These are phyloP conservation scores for Cytospora mali DNA, from an alignment of 2,329 filamentous ascomycete species.

Conservation along the genomic window DNA sequence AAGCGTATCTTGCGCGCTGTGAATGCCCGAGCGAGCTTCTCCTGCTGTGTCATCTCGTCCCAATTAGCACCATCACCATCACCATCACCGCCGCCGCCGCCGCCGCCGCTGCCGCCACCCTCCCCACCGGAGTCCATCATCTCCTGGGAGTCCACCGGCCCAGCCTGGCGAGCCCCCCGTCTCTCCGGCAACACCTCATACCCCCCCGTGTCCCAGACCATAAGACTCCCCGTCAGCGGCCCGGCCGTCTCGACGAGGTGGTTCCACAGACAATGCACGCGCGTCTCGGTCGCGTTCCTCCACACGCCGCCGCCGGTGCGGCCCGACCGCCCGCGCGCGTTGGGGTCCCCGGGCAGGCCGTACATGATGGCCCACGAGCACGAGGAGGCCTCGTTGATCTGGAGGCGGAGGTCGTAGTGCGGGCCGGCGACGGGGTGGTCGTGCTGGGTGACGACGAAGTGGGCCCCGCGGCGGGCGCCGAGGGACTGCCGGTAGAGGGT, in stretches of 20 bases:
- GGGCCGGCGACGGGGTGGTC: constrained; percentile 70
- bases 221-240: constrained; percentile 55
- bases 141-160: constrained; percentile 29
- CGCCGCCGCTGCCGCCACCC: too few species aligned
- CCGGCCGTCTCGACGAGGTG: constrained; percentile 64
- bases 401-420: constrained; percentile 70
- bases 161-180: constrained; percentile 38
- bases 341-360: constrained; percentile 60
- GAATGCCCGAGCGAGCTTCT: constrained; percentile 56
- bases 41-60: constrained; percentile 40
- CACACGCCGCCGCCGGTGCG: constrained; percentile 44
- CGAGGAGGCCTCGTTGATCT: constrained; percentile 69
- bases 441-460: constrained; percentile 74
- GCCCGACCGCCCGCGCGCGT: constrained; percentile 40
- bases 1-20: constrained; percentile 58
- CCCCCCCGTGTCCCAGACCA: constrained; percentile 66
- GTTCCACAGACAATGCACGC: constrained; percentile 64
- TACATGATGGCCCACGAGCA: constrained; percentile 69
- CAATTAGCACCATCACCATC: not conserved
- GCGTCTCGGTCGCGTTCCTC: constrained; percentile 63
- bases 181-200: constrained; percentile 55
- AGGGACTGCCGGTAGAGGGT: constrained; percentile 42
- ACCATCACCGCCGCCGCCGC: too few species aligned
- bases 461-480: constrained; percentile 43
- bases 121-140: constrained; percentile 18